These are phyloP conservation scores for Moesziomyces parantarcticus DNA, from an alignment of 1,284 basidiomycete genomes.

Conservation along the genomic window DNA sequence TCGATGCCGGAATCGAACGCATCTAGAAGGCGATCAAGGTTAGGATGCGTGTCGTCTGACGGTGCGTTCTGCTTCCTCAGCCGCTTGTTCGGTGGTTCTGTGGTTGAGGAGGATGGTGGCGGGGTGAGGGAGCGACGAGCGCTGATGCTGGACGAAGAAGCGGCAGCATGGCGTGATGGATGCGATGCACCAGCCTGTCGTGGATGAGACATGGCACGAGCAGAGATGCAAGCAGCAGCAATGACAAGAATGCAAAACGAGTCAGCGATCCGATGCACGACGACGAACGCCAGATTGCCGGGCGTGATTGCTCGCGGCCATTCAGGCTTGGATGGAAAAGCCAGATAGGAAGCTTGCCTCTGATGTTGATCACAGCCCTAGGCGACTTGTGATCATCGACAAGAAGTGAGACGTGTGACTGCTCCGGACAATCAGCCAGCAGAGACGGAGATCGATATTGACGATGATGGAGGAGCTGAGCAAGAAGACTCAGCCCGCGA, in stretches of 20 bases:
- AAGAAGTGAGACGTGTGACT: not conserved
- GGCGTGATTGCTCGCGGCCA: not conserved
- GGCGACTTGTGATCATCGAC: not conserved
- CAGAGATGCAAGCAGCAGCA: not conserved
- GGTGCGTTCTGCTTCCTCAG: slow-evolving; percentile 2
- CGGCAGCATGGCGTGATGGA: slow-evolving; percentile 4
- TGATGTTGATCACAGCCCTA: not conserved
- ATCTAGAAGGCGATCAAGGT: slow-evolving; percentile 22
- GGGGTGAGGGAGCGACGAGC: slow-evolving; percentile 6
- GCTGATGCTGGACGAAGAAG: not conserved
- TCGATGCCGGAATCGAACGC: slow-evolving; percentile 36
- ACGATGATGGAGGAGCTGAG: too few species aligned
- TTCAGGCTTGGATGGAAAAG: not conserved
- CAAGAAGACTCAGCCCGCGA: too few species aligned
- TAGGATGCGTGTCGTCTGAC: not conserved
- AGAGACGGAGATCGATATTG: too few species aligned
- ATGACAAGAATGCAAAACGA: not conserved
- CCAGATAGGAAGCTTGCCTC: not conserved
- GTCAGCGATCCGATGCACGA: not conserved
- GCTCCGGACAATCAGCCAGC: too few species aligned
- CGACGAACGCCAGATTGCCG: not conserved
- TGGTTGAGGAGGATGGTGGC: slow-evolving; percentile 1
- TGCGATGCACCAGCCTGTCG: slow-evolving; percentile 15
- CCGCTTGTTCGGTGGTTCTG: slow-evolving; percentile 19
- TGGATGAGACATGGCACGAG: slow-evolving; percentile 14